A percentile compares a stretch with the other conserved stretches of the same genome.
Evolutionary conservation across 1,284 basidiomycete species (phyloP).

Genomic region (Ustilago curta): DNA sequence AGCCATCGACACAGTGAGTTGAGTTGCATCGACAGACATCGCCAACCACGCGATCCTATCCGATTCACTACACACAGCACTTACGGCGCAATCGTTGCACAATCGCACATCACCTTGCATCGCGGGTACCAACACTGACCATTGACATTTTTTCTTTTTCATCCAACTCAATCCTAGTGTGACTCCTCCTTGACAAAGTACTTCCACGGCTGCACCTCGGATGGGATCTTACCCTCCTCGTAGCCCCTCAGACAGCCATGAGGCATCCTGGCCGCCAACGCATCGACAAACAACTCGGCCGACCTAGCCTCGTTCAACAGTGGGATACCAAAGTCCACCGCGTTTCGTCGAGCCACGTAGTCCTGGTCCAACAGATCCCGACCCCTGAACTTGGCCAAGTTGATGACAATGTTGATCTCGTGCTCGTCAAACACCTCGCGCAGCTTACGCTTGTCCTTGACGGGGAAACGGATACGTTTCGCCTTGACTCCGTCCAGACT

Average conservation of each 20-base stretch:
- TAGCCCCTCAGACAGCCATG: conserved; percentile 84
- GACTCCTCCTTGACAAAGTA: conserved; percentile 59
- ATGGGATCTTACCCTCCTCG: conserved; percentile 88
- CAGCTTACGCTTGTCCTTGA: conserved; percentile 94
- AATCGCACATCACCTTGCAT: background rate
- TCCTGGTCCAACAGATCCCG: conserved; percentile 87
- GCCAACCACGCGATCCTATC: too few relatives aligned
- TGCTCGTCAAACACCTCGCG: conserved; percentile 86
- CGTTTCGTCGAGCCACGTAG: conserved; percentile 82
- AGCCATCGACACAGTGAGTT: too few relatives aligned
- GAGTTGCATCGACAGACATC: too few relatives aligned
- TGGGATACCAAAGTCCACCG: conserved; percentile 72
- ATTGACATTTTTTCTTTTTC: background rate
- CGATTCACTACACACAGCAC: too few relatives aligned
- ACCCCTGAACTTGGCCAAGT: conserved; percentile 86
- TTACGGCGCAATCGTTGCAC: background rate
- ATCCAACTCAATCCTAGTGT: conserved; percentile 13
- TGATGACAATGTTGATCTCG: conserved; percentile 95
- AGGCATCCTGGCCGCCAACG: conserved; percentile 87
- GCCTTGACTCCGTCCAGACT: conserved; percentile 71
- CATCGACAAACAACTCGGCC: conserved; percentile 91
- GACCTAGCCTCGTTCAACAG: conserved; percentile 90
- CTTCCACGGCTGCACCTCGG: conserved; percentile 77
- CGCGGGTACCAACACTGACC: background rate
- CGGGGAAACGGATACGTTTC: conserved; percentile 95